Conservation (phyloP, 495 filamentous ascomycete genomes). For the Neurospora tetrasperma region DNA sequence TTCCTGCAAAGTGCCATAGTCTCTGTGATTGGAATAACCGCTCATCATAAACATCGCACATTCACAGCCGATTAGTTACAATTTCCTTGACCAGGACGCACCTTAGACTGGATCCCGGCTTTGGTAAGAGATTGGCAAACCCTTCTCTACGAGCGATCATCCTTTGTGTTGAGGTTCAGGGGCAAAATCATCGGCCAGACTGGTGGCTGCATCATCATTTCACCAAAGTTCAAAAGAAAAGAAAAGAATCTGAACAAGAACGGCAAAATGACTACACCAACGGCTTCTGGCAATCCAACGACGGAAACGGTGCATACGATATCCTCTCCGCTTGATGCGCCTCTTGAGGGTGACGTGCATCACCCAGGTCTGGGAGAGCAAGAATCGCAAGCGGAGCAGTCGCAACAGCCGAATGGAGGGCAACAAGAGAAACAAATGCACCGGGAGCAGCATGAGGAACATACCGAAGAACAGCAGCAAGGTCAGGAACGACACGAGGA, state of each 20-base stretch:
- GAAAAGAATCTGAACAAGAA: background rate
- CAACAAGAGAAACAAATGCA: background rate
- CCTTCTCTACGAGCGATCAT: background rate
- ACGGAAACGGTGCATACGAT: background rate
- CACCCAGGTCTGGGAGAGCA: background rate
- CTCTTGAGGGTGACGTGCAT: background rate
- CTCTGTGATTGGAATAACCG: background rate
- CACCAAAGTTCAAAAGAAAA: background rate
- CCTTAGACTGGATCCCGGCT: background rate
- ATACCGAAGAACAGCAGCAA: background rate
- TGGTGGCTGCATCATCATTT: background rate
- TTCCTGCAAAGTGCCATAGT: background rate
- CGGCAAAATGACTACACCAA: background rate
- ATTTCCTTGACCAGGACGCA: background rate
- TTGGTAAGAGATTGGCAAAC: background rate
- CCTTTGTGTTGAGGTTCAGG: background rate
- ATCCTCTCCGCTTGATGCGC: background rate
- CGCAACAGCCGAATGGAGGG: background rate
- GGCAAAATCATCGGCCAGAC: background rate
- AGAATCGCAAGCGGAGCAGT: background rate
- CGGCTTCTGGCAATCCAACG: background rate
- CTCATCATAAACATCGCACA: background rate
- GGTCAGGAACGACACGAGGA: background rate
- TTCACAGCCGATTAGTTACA: background rate
- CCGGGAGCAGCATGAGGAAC: background rate